These are phyloP conservation scores for Xanthoparmelia taractica DNA, from an alignment of 495 filamentous ascomycete genomes.

Conservation along the genomic window DNA sequence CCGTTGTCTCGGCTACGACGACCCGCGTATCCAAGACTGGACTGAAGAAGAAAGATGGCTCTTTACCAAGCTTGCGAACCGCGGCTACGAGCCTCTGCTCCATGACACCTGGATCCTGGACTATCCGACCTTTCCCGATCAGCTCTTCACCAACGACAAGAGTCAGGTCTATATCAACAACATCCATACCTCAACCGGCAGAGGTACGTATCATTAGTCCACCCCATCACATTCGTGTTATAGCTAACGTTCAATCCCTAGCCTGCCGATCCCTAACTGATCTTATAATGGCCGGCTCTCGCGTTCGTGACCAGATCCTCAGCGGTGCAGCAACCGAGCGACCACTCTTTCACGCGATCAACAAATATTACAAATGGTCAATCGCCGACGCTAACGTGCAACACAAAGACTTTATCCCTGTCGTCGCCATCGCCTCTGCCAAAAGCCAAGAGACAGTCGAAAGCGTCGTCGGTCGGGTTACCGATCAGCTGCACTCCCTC, in stretches of 20 bases:
- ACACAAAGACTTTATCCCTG: conserved; percentile 25
- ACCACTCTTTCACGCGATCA: conserved; percentile 32
- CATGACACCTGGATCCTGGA: conserved; percentile 50
- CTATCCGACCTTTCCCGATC: conserved; percentile 51
- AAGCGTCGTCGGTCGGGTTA: conserved; percentile 29
- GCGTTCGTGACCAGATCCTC: conserved; percentile 35
- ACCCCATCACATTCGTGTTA: too few species aligned
- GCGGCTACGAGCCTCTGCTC: conserved; percentile 54
- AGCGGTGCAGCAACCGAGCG: conserved; percentile 27
- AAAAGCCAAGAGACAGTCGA: conserved; percentile 29
- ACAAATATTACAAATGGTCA: conserved; percentile 40
- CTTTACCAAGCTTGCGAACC: conserved; percentile 47
- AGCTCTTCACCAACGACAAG: conserved; percentile 45
- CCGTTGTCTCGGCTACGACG: conserved; percentile 16
- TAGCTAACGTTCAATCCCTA: conserved; percentile 14
- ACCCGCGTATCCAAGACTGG: conserved; percentile 34
- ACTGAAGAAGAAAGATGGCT: conserved; percentile 46
- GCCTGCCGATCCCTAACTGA: conserved; percentile 36
- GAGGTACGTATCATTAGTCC: conserved; percentile 28
- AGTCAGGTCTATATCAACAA: conserved; percentile 43
- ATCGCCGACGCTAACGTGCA: conserved; percentile 30
- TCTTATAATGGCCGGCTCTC: conserved; percentile 36
- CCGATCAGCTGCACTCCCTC: conserved; percentile 30
- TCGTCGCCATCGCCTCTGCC: conserved; percentile 34
- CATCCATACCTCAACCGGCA: conserved; percentile 31